Percentiles rank a stretch among this genome's conserved stretches.
phyloP scores from a whole-genome alignment of 768 basidiomycete genomes.

The Mycena latifolia region DNA sequence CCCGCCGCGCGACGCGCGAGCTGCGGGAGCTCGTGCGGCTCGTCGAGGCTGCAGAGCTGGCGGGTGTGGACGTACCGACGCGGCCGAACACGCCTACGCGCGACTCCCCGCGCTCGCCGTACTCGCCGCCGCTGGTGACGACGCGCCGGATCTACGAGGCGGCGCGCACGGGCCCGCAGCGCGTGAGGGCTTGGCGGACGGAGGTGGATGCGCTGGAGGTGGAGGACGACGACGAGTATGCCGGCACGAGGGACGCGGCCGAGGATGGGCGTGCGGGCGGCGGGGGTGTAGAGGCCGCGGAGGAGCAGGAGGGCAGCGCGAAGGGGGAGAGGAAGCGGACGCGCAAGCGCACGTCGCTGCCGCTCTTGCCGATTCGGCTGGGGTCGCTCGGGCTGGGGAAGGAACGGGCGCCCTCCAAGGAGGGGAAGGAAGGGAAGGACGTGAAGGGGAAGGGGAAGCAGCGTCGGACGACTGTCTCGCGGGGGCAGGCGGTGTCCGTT shows the following conservation, averaged over 20 bases:
- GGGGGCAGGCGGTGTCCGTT: conserved; percentile 29
- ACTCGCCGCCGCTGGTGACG: conserved; percentile 26
- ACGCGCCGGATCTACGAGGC: conserved; percentile 36
- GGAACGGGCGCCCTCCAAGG: no score
- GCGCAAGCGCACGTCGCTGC: conserved; percentile 25
- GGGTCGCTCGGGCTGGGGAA: background rate
- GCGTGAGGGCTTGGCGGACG: conserved; percentile 23
- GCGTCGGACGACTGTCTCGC: conserved; percentile 33
- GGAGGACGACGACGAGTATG: background rate
- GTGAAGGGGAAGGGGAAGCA: background rate
- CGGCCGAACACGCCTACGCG: background rate
- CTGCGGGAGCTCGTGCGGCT: conserved; percentile 19
- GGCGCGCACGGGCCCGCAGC: conserved; percentile 18
- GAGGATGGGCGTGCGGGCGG: background rate
- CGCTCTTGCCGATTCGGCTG: conserved; percentile 5
- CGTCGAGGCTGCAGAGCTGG: background rate
- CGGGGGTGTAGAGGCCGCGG: background rate
- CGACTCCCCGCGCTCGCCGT: background rate
- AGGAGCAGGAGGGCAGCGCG: no score
- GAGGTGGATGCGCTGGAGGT: conserved; percentile 29
- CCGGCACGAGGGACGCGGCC: no score
- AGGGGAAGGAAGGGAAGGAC: no score
- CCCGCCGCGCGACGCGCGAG: conserved; percentile 20
- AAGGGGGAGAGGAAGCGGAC: background rate
- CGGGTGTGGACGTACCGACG: background rate